Conservation (phyloP, 129 eudicot species). For the Flaveria linearis region DNA sequence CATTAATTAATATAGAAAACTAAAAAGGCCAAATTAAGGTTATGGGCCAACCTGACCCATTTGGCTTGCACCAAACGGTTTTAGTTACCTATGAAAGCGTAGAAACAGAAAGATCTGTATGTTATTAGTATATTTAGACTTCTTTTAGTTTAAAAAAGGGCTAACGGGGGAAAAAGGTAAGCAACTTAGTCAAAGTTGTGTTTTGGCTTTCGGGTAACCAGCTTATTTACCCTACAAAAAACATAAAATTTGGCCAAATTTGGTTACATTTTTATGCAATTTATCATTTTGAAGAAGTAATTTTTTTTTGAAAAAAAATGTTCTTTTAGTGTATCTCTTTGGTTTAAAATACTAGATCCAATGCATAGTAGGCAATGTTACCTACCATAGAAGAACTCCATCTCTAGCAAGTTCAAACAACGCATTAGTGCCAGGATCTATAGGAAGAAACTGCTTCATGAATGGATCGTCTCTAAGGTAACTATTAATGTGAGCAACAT, state of each 20-base stretch:
- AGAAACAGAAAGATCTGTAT: too few relatives aligned
- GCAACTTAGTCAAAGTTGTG: background rate
- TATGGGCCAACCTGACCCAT: background rate
- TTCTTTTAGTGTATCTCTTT: background rate
- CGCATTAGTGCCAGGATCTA: slow-evolving; percentile 71
- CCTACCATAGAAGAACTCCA: slow-evolving; percentile 96
- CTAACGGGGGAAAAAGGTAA: background rate
- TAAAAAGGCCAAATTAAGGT: background rate
- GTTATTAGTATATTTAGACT: background rate
- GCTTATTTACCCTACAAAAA: background rate
- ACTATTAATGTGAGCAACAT: slow-evolving; percentile 94
- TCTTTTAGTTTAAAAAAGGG: background rate
- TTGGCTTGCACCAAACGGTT: background rate
- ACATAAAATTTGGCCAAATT: background rate
- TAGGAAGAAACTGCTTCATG: slow-evolving; percentile 90
- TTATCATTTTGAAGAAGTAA: background rate
- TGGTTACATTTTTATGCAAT: background rate
- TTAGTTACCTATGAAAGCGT: background rate
- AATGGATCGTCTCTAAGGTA: slow-evolving; percentile 93
- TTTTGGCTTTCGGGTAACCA: background rate
- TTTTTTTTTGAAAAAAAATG: too few relatives aligned
- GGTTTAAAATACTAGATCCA: slow-evolving; percentile 1
- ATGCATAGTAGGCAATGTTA: slow-evolving; percentile 16
- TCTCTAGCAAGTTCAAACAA: slow-evolving; percentile 88
- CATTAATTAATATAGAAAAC: background rate